phyloP scores from a whole-genome alignment of 257 asterid species.

The Linaria vulgaris region DNA sequence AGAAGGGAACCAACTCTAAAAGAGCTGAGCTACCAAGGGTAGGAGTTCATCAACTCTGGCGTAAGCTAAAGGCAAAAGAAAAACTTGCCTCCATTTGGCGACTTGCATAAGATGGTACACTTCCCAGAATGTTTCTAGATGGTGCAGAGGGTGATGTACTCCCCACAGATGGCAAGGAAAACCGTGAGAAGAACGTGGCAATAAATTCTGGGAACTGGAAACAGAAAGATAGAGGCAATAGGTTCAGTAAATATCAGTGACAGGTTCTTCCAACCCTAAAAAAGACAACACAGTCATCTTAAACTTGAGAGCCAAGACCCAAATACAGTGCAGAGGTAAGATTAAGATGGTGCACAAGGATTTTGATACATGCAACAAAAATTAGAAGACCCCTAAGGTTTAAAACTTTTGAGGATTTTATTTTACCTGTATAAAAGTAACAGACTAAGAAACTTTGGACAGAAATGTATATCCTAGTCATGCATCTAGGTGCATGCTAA shows the following conservation, averaged over 20 bases:
- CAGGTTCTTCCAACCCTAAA: neutral
- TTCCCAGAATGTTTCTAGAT: slow-evolving; percentile 62
- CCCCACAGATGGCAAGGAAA: slow-evolving; percentile 70
- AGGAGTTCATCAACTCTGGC: neutral
- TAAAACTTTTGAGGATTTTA: neutral
- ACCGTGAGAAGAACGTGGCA: slow-evolving; percentile 73
- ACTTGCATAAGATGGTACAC: slow-evolving; percentile 48
- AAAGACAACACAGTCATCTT: too few relatives aligned
- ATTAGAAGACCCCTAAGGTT: neutral
- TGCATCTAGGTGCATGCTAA: neutral
- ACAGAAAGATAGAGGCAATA: slow-evolving; percentile 21
- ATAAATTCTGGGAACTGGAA: slow-evolving; percentile 82
- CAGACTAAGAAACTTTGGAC: neutral
- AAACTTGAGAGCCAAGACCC: neutral
- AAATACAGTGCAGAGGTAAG: neutral
- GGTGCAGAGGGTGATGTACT: slow-evolving; percentile 57
- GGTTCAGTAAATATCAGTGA: neutral
- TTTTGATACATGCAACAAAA: neutral
- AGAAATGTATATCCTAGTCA: neutral
- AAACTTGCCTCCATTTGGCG: slow-evolving; percentile 61
- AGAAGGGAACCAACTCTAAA: neutral
- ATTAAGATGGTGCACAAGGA: neutral
- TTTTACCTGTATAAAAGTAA: slow-evolving; percentile 2
- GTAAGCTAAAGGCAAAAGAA: neutral
- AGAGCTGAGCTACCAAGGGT: neutral